phyloP scores from a whole-genome alignment of 371 early-diverging fungal genomes.

The Mortierella sp. region DNA sequence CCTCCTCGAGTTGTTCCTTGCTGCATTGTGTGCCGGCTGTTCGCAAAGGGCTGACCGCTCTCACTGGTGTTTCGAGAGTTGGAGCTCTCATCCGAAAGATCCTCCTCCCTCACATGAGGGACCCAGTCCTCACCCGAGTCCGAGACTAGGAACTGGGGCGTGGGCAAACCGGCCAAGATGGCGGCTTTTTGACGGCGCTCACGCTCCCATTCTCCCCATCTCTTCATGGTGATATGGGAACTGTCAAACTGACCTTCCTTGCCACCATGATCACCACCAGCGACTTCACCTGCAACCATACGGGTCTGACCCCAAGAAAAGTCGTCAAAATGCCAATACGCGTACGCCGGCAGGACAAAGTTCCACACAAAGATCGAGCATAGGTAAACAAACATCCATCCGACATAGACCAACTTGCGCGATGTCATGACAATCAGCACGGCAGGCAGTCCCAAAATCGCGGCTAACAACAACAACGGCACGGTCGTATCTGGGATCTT shows the following conservation, averaged over 20 bases:
- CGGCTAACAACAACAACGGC: slow-evolving; percentile 83
- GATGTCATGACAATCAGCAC: slow-evolving; percentile 94
- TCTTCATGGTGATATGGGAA: slow-evolving; percentile 72
- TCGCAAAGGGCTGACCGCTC: slow-evolving; percentile 27
- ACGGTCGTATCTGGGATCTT: slow-evolving; percentile 68
- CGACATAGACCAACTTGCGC: slow-evolving; percentile 88
- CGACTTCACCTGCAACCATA: slow-evolving; percentile 77
- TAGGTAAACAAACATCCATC: slow-evolving; percentile 97
- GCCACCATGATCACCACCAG: slow-evolving; percentile 60
- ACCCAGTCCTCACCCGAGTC: slow-evolving; percentile 50
- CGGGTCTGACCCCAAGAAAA: slow-evolving; percentile 99
- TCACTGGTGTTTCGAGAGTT: slow-evolving; percentile 36
- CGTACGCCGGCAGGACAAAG: slow-evolving; percentile 96
- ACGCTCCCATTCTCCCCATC: slow-evolving; percentile 75
- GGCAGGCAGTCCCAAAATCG: slow-evolving; percentile 94
- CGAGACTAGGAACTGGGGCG: slow-evolving; percentile 44
- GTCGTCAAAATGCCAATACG: slow-evolving; percentile 99
- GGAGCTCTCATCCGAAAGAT: slow-evolving; percentile 48
- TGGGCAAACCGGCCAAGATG: slow-evolving; percentile 36
- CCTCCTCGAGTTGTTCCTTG: slow-evolving; percentile 20
- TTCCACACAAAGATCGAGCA: slow-evolving; percentile 98
- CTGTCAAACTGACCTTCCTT: slow-evolving; percentile 76
- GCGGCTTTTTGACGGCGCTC: slow-evolving; percentile 52
- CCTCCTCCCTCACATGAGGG: slow-evolving; percentile 33
- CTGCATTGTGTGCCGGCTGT: slow-evolving; percentile 19